Percentiles rank a stretch among this genome's conserved stretches.
These are phyloP conservation scores for Arabidopsis lyrata DNA, from an alignment of 441 rosid genomes.

Conservation along the genomic window DNA sequence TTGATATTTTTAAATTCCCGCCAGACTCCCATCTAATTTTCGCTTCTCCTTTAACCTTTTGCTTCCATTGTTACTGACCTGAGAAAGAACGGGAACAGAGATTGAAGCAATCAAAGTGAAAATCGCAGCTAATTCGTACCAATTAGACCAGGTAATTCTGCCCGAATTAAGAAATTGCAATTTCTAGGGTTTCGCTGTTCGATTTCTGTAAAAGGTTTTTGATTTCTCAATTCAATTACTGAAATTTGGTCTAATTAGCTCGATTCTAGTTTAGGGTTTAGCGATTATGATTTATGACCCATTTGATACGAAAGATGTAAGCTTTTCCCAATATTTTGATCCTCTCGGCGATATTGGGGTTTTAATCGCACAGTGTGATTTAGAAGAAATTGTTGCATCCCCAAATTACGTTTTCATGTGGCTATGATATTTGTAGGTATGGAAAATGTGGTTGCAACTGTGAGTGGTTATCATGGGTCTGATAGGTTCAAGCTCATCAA, in stretches of 20 bases:
- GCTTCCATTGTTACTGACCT: neutral
- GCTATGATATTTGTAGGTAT: constrained; percentile 53
- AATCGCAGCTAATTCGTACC: neutral
- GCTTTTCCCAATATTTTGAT: neutral
- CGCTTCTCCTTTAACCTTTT: neutral
- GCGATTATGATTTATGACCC: neutral
- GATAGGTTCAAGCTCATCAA: constrained; percentile 88
- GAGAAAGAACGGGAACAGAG: constrained; percentile 10
- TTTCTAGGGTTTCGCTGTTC: constrained; percentile 23
- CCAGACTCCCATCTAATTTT: constrained; percentile 11
- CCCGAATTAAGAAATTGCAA: neutral
- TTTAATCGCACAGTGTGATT: neutral
- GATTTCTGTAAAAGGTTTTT: neutral
- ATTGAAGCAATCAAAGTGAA: neutral
- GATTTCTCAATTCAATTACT: constrained; percentile 19
- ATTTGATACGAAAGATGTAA: neutral
- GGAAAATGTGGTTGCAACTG: constrained; percentile 86
- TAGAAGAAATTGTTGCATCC: neutral
- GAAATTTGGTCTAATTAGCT: neutral
- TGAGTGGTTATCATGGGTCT: constrained; percentile 84
- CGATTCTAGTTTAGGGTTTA: neutral
- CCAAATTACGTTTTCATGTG: neutral
- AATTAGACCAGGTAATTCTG: constrained; percentile 19
- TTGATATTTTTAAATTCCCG: constrained; percentile 26
- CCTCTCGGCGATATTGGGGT: neutral